Evolutionary conservation across 2,329 filamentous ascomycete genomes (phyloP), one percentile per base, ranked within the genome.

Genomic region (Phaeophleospora eucalypticola): DNA sequence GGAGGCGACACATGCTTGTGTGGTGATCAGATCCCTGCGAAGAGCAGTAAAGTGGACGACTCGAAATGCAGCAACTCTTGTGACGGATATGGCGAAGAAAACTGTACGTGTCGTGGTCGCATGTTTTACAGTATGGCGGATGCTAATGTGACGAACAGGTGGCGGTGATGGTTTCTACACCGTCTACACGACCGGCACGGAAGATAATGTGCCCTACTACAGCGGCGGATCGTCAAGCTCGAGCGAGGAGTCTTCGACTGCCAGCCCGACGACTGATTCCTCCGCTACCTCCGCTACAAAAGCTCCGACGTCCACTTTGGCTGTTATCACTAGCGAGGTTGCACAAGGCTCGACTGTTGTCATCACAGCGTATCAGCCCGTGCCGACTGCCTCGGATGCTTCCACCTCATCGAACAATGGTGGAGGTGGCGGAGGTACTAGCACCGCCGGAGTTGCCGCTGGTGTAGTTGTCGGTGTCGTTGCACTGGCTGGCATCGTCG

Each of bases 401-500:
- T 15, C 70, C 34, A 58, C 78, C 24, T 59, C 68, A 16, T 67
- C 76, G 43, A n/a, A 43, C 16, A 36, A 27, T 29, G 36, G 44
- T 7, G 44, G 49, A 6, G 43, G 54, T 27, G 52, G 56, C 12
- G 56, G 57, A 16, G 64, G 65, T 20, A 73, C 83, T n/a, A 90
- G 84, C 64, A 87, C 82, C 15, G 86, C 83, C 36, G 89, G 86
- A 40, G 91, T 97, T 57, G 89, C 86, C 15, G 91, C 84, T 12
- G 91, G 91, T 51, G 87, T 89, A 1, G 90, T 96, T 2, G 86
- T 93, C 8, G 89, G 87, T 48, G 81, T 95, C 1, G 74, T 95
- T 2, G 86, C 72, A 1, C 61, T 90, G 2, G 79, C 75, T 43
- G 85, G 76, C 14, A 75, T 87, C 15, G 72, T 80, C 10, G 88